Percentiles rank a stretch among this genome's conserved stretches.
Conservation (phyloP, 306 rosid species). For the Medicago ruthenica region DNA sequence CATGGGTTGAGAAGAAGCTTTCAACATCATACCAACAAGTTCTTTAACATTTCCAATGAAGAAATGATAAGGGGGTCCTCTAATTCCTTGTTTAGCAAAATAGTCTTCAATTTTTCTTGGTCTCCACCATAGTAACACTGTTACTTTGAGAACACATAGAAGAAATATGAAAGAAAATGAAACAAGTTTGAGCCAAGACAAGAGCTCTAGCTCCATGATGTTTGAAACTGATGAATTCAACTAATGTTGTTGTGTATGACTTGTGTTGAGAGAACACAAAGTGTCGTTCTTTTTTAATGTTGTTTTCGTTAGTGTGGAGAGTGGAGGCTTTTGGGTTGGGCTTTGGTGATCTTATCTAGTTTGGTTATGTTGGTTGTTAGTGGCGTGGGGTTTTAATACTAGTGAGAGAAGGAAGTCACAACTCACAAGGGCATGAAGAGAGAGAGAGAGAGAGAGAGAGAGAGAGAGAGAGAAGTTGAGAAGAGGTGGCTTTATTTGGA, state of each 20-base stretch:
- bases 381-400: conserved; percentile 65
- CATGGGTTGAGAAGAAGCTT: conserved; percentile 92
- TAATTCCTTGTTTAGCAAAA: conserved; percentile 82
- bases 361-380: conserved; percentile 58
- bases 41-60: conserved; percentile 91
- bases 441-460: conserved; percentile 23
- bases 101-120: conserved; percentile 79
- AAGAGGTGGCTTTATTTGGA: conserved; percentile 34
- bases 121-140: conserved; percentile 81
- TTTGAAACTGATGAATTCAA: not conserved
- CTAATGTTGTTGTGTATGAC: not conserved
- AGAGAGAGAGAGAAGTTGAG: conserved; percentile 2
- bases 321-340: conserved; percentile 42
- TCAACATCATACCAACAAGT: conserved; percentile 79
- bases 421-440: conserved; percentile 6
- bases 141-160: conserved; percentile 50
- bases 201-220: conserved; percentile 51
- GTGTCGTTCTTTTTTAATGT: not conserved
- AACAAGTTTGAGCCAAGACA: conserved; percentile 57
- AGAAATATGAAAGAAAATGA: conserved; percentile 39
- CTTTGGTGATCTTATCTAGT: conserved; percentile 50
- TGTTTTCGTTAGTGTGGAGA: conserved; percentile 15
- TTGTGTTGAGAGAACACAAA: not conserved
- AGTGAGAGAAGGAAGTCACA: conserved; percentile 16
- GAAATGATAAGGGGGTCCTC: conserved; percentile 96